Conservation (phyloP, 495 filamentous ascomycete species). For the Trichoderma virens region DNA sequence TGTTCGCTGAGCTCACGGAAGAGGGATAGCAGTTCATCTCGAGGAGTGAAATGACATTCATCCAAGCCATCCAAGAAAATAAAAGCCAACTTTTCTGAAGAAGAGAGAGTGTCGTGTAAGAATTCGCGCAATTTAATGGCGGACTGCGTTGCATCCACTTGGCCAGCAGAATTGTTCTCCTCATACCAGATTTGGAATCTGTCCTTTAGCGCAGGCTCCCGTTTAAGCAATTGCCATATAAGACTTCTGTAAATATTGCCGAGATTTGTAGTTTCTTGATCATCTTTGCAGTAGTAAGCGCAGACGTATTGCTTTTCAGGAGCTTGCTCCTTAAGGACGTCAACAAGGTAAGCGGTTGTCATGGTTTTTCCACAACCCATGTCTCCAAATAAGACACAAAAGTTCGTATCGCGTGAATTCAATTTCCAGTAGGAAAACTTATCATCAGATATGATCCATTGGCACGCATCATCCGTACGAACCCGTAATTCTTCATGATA, state of each 20-base stretch:
- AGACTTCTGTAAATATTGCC: conserved; percentile 14
- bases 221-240: conserved; percentile 11
- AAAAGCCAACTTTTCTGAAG: neutral
- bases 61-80: neutral
- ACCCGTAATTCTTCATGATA: neutral
- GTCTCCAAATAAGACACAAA: conserved; percentile 12
- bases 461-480: conserved; percentile 13
- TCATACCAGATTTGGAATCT: neutral
- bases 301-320: too few relatives aligned
- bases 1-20: conserved; percentile 3
- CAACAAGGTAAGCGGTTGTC: conserved; percentile 11
- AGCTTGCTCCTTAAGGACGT: neutral
- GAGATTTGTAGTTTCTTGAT: conserved; percentile 6
- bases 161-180: neutral
- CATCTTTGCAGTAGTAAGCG: conserved; percentile 12
- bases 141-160: neutral
- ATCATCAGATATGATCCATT: conserved; percentile 10
- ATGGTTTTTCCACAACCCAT: conserved; percentile 15
- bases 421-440: conserved; percentile 9
- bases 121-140: neutral
- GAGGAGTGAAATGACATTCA: neutral
- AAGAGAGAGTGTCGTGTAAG: neutral
- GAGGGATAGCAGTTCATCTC: conserved; percentile 4
- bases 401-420: conserved; percentile 3
- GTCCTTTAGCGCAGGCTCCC: neutral